Conservation (phyloP, 805 yeast species). For the Saturnispora quitensis region DNA sequence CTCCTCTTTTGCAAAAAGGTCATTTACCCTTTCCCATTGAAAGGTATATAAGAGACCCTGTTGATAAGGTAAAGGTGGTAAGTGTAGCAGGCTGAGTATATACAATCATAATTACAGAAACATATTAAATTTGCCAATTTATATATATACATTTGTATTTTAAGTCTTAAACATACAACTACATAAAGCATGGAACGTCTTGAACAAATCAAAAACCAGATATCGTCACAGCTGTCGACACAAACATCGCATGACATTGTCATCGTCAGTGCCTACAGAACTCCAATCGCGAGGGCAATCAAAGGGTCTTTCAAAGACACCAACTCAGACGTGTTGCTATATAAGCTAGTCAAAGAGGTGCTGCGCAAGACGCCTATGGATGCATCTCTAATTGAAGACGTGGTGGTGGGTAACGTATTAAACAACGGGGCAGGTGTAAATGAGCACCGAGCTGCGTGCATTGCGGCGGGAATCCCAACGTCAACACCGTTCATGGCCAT, state of each 20-base stretch:
- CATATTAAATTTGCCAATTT: neutral
- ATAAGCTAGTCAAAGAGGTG: constrained; percentile 54
- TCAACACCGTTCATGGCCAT: constrained; percentile 70
- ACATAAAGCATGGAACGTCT: constrained; percentile 13
- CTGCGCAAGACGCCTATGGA: constrained; percentile 46
- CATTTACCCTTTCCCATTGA: neutral
- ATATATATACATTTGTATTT: no score
- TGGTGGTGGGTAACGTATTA: constrained; percentile 84
- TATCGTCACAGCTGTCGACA: constrained; percentile 27
- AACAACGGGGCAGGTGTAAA: constrained; percentile 92
- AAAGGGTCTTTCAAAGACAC: constrained; percentile 80
- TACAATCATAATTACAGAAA: no score
- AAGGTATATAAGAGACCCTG: neutral
- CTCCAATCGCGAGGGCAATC: constrained; percentile 83
- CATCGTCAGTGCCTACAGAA: constrained; percentile 81
- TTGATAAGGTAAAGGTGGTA: neutral
- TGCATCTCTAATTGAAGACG: constrained; percentile 59
- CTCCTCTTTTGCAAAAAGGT: neutral
- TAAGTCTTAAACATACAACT: no score
- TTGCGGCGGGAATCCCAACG: constrained; percentile 87
- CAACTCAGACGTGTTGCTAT: constrained; percentile 68
- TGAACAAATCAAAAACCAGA: constrained; percentile 9
- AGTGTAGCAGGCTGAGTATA: neutral
- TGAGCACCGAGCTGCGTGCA: constrained; percentile 85
- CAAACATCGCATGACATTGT: constrained; percentile 85